A percentile compares a stretch with the other conserved stretches of the same genome.
Evolutionary conservation across 176 grass and related monocot species (phyloP).

Genomic region (Stipa capillata): DNA sequence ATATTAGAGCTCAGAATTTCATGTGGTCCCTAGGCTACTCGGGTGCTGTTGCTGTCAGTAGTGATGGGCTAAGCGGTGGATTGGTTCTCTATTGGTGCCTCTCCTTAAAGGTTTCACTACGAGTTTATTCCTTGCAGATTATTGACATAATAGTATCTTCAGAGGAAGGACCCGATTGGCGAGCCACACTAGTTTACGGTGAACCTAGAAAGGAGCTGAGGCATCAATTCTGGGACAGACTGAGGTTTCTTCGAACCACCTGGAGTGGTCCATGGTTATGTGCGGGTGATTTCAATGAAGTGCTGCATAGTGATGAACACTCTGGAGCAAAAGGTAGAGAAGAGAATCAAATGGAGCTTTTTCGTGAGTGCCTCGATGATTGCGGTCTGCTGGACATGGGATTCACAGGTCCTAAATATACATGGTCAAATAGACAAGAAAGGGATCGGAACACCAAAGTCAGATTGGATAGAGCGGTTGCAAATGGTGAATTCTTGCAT

Average conservation of each 20-base stretch:
- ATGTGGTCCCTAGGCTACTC: not conserved
- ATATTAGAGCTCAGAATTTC: not conserved
- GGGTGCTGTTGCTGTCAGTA: not conserved
- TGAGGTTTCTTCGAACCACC: not conserved
- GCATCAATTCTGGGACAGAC: not conserved
- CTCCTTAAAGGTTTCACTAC: not conserved
- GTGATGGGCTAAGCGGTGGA: not conserved
- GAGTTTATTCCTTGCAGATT: not conserved
- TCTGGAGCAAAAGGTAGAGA: not conserved
- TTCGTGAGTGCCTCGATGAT: not conserved
- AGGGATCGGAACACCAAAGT: not conserved
- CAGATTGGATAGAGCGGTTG: not conserved
- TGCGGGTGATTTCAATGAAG: not conserved
- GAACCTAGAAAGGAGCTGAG: no score
- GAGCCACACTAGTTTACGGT: not conserved
- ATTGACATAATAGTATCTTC: not conserved
- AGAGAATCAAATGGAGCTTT: not conserved
- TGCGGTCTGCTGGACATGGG: not conserved
- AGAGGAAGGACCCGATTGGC: not conserved
- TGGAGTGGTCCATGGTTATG: not conserved
- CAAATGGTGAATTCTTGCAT: not conserved
- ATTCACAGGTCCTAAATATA: not conserved
- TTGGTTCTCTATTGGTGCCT: not conserved
- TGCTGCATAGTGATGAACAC: not conserved
- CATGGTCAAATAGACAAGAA: not conserved